Percentiles rank a stretch among this genome's conserved stretches.
phyloP scores from a whole-genome alignment of 345 rosid genomes.

The Citrus australasica region DNA sequence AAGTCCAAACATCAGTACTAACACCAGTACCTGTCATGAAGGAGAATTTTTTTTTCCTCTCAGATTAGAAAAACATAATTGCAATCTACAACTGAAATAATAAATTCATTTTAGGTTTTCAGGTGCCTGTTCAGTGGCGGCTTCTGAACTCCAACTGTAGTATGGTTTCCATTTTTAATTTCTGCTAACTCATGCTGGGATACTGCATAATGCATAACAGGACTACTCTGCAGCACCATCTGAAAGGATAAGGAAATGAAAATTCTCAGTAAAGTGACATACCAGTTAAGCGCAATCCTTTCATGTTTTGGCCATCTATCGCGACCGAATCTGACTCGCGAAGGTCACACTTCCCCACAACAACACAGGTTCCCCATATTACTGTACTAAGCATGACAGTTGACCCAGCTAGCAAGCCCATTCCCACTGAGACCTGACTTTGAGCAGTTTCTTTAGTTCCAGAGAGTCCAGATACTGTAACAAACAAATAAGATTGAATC shows the following conservation, averaged over 20 bases:
- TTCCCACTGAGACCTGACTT: constrained; percentile 84
- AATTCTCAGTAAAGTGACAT: background rate
- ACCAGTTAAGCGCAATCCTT: constrained; percentile 55
- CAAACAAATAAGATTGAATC: background rate
- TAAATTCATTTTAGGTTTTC: background rate
- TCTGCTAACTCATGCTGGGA: background rate
- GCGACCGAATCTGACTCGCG: constrained; percentile 31
- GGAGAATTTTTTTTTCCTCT: background rate
- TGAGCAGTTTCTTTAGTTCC: constrained; percentile 69
- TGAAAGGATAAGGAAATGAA: background rate
- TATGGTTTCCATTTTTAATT: too few relatives aligned
- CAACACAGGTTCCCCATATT: constrained; percentile 78
- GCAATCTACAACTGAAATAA: background rate
- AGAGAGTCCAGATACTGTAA: constrained; percentile 81
- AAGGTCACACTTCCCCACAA: constrained; percentile 77
- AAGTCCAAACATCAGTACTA: constrained; percentile 74
- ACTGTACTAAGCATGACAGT: constrained; percentile 85
- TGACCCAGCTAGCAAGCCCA: constrained; percentile 89
- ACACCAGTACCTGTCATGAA: constrained; percentile 58
- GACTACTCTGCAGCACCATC: background rate
- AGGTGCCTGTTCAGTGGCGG: background rate
- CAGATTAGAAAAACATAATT: background rate
- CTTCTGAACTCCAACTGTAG: background rate
- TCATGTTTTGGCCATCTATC: constrained; percentile 46
- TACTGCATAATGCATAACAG: background rate